Percentiles rank a stretch among this genome's conserved stretches.
phyloP scores from a whole-genome alignment of 2,329 filamentous ascomycete genomes.

The Neonectria ditissima region DNA sequence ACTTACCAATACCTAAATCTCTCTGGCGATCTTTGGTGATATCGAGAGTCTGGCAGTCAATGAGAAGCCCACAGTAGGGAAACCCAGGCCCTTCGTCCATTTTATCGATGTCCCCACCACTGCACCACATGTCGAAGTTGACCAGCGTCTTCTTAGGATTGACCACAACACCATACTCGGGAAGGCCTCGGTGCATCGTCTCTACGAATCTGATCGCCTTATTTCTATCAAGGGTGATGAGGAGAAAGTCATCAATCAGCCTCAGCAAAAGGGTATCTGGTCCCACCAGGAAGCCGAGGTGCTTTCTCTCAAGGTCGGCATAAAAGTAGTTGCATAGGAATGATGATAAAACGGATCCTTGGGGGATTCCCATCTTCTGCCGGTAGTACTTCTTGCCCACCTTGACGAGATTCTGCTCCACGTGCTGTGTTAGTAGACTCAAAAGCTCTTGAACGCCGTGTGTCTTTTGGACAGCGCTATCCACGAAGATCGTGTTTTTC shows the following conservation, averaged over 20 bases:
- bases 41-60: conserved; percentile 80
- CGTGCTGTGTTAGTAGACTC: conserved; percentile 79
- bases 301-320: conserved; percentile 80
- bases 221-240: conserved; percentile 77
- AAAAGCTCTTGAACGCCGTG: conserved; percentile 72
- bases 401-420: conserved; percentile 87
- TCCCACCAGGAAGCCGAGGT: conserved; percentile 73
- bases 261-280: conserved; percentile 77
- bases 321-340: conserved; percentile 97
- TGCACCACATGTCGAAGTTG: conserved; percentile 79
- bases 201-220: conserved; percentile 80
- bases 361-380: conserved; percentile 90
- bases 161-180: conserved; percentile 83
- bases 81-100: conserved; percentile 65
- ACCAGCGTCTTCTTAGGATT: conserved; percentile 83
- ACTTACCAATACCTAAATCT: conserved; percentile 62
- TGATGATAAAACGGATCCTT: conserved; percentile 89
- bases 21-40: conserved; percentile 76
- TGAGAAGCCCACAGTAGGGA: conserved; percentile 87
- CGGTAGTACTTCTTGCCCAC: conserved; percentile 90
- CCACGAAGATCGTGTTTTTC: conserved; percentile 81
- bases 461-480: conserved; percentile 69
- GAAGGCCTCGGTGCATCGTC: conserved; percentile 82
- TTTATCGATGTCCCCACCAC: conserved; percentile 63
- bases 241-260: conserved; percentile 91